Conservation (phyloP, 2,329 filamentous ascomycete genomes). For the Escovopsis weberi region DNA sequence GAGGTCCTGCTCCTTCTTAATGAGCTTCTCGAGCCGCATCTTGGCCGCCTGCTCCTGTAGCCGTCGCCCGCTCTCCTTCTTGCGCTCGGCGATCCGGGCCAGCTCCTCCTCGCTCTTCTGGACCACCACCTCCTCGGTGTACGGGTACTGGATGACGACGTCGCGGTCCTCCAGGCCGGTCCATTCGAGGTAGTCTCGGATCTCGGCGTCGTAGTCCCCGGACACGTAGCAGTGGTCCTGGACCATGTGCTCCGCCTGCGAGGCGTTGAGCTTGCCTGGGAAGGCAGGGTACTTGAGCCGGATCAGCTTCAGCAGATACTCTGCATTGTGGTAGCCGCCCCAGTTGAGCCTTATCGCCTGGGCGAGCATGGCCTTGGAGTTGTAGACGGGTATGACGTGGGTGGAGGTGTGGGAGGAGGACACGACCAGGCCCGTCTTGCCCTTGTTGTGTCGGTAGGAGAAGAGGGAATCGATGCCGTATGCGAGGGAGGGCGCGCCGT, state of each 20-base stretch:
- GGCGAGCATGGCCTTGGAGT: conserved; percentile 68
- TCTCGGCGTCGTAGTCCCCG: conserved; percentile 65
- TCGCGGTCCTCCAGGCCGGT: conserved; percentile 81
- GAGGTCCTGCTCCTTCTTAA: conserved; percentile 89
- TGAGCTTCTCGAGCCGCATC: conserved; percentile 88
- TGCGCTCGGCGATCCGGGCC: conserved; percentile 76
- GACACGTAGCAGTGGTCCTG: conserved; percentile 84
- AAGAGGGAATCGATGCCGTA: conserved; percentile 96
- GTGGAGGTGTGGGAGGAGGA: conserved; percentile 90
- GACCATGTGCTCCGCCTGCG: conserved; percentile 78
- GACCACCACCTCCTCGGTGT: conserved; percentile 73
- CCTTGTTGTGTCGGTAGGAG: conserved; percentile 85
- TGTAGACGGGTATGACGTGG: conserved; percentile 84
- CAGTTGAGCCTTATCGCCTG: conserved; percentile 87
- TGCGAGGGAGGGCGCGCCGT: conserved; percentile 74
- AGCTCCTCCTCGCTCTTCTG: conserved; percentile 94
- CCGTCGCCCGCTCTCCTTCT: conserved; percentile 83
- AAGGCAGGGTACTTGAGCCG: conserved; percentile 85
- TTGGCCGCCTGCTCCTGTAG: conserved; percentile 94
- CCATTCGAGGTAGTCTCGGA: conserved; percentile 73
- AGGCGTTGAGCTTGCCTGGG: conserved; percentile 68
- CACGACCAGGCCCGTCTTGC: conserved; percentile 73
- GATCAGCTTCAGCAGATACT: conserved; percentile 83
- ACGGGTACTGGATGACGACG: conserved; percentile 82
- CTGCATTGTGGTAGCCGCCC: conserved; percentile 80